Percentiles rank a stretch among this genome's conserved stretches.
phyloP scores from a whole-genome alignment of 148 eudicot genomes.

The Talinum fruticosum region DNA sequence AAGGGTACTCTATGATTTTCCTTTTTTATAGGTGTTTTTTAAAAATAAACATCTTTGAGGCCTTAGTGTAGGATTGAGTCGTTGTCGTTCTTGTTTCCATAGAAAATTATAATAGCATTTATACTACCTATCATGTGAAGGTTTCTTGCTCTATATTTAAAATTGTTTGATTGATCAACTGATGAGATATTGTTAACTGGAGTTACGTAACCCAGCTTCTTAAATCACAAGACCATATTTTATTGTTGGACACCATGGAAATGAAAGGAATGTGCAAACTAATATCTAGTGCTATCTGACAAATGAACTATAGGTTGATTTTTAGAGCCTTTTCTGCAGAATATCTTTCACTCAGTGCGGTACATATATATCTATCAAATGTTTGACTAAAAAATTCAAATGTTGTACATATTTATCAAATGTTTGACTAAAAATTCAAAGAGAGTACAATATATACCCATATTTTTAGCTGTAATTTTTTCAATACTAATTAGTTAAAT shows the following conservation, averaged over 20 bases:
- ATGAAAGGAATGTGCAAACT: conserved; percentile 14
- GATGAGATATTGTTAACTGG: background rate
- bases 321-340: background rate
- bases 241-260: background rate
- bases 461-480: too few relatives aligned
- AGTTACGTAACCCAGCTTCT: conserved; percentile 7
- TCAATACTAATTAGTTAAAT: too few relatives aligned
- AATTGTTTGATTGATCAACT: background rate
- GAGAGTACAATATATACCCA: too few relatives aligned
- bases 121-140: too few relatives aligned
- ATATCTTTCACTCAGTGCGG: background rate
- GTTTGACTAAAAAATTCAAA: background rate
- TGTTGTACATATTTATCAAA: too few relatives aligned
- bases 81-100: too few relatives aligned
- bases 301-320: background rate
- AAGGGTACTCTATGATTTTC: background rate
- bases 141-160: background rate
- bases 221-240: background rate
- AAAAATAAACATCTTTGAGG: too few relatives aligned
- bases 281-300: background rate
- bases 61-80: too few relatives aligned
- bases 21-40: too few relatives aligned
- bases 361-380: too few relatives aligned
- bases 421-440: background rate
- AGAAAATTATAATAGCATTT: too few relatives aligned